Conservation (phyloP, 257 asterid species). For the Misopates orontium region DNA sequence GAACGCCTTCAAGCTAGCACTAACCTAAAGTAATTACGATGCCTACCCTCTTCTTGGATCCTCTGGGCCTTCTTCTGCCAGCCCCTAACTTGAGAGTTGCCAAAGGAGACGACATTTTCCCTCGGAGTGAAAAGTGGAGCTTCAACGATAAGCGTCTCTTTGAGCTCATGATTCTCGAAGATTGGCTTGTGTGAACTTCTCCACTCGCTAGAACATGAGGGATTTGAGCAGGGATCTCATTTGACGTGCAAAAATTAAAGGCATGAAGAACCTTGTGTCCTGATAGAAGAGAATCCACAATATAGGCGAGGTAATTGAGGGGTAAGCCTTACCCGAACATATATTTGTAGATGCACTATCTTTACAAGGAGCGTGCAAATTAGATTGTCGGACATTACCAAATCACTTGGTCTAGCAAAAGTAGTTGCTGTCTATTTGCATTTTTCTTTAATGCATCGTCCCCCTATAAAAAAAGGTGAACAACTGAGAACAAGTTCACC, state of each 20-base stretch:
- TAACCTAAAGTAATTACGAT: conserved; percentile 45
- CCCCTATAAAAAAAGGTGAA: too few relatives aligned
- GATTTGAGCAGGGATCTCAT: conserved; percentile 33
- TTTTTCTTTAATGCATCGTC: too few relatives aligned
- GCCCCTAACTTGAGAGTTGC: conserved; percentile 59
- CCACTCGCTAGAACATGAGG: conserved; percentile 45
- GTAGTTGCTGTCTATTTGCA: too few relatives aligned
- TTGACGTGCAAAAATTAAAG: conserved; percentile 55
- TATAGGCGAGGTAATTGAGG: too few relatives aligned
- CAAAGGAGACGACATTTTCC: conserved; percentile 41
- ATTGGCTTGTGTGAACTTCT: conserved; percentile 63
- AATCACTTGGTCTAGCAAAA: too few relatives aligned
- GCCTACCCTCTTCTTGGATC: conserved; percentile 52
- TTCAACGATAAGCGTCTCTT: conserved; percentile 58
- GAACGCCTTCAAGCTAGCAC: too few relatives aligned
- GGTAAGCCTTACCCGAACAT: too few relatives aligned
- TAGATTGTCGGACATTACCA: too few relatives aligned
- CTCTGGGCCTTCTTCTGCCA: too few relatives aligned
- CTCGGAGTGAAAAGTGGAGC: conserved; percentile 70
- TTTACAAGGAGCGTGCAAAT: too few relatives aligned
- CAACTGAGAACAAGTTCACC: too few relatives aligned
- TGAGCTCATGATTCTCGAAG: conserved; percentile 40
- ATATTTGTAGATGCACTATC: too few relatives aligned
- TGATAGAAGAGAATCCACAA: conserved; percentile 45
- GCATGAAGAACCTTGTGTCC: conserved; percentile 38